Percentiles rank a stretch among this genome's conserved stretches.
Conservation (phyloP, 2,329 filamentous ascomycete genomes). For the Endothia cerciana region DNA sequence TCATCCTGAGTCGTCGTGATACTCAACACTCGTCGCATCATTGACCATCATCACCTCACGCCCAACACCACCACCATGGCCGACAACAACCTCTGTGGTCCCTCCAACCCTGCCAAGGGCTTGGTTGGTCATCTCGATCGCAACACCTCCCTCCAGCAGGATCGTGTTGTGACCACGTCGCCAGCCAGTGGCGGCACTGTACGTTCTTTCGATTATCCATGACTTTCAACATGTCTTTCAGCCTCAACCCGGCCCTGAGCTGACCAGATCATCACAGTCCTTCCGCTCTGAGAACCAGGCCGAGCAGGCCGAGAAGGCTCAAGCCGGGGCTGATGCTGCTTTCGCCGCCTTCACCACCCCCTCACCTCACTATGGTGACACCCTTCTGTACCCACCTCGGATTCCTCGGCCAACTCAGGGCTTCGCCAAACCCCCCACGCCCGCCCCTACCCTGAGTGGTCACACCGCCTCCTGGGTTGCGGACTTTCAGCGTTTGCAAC, state of each 20-base stretch:
- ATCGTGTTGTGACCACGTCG: slow-evolving; percentile 53
- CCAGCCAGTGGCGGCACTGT: slow-evolving; percentile 19
- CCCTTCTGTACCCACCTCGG: background rate
- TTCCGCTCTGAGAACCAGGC: slow-evolving; percentile 30
- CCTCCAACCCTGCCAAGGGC: slow-evolving; percentile 74
- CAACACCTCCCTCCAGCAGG: slow-evolving; percentile 74
- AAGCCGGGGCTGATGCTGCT: slow-evolving; percentile 21
- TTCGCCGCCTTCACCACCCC: slow-evolving; percentile 20
- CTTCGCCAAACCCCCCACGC: too few relatives aligned
- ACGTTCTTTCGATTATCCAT: background rate
- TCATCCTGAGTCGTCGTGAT: background rate
- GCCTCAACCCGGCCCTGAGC: background rate
- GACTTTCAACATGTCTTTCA: background rate
- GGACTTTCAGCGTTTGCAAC: background rate
- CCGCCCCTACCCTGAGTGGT: too few relatives aligned
- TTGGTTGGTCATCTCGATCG: slow-evolving; percentile 71
- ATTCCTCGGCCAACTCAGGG: background rate
- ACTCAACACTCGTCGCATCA: background rate
- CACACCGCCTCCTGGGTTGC: too few relatives aligned
- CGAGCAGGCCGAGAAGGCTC: slow-evolving; percentile 20
- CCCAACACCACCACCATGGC: slow-evolving; percentile 40
- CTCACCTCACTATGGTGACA: slow-evolving; percentile 2
- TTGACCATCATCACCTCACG: background rate
- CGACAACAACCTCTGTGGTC: slow-evolving; percentile 63
- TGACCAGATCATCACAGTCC: slow-evolving; percentile 26